A percentile compares a stretch with the other conserved stretches of the same genome.
These are phyloP conservation scores for Citrus mangshanensis DNA, from an alignment of 345 rosid species.

Conservation along the genomic window DNA sequence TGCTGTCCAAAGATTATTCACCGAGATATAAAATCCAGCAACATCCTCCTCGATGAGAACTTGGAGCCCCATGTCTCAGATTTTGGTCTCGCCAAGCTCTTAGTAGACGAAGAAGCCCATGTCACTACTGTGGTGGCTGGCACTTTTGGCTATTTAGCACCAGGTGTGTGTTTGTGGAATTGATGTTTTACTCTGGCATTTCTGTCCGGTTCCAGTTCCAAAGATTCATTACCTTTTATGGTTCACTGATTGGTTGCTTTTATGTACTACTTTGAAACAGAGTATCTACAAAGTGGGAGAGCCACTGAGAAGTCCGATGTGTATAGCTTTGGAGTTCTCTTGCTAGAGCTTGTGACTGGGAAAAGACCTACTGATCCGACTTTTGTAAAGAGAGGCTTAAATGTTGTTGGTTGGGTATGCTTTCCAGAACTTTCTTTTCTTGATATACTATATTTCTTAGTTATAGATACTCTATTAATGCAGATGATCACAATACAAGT, in stretches of 20 bases:
- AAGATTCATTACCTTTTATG: neutral
- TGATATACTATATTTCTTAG: neutral
- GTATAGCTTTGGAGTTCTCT: conserved; percentile 93
- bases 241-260: neutral
- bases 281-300: conserved; percentile 87
- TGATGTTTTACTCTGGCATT: neutral
- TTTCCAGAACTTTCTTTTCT: conserved; percentile 2
- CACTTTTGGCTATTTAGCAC: conserved; percentile 96
- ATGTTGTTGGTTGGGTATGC: conserved; percentile 93
- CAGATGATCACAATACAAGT: no score
- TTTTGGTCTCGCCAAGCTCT: conserved; percentile 95
- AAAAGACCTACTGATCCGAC: conserved; percentile 86
- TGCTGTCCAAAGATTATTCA: conserved; percentile 85
- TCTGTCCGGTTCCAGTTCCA: neutral
- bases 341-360: conserved; percentile 86
- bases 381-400: conserved; percentile 77
- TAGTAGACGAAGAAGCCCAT: conserved; percentile 87
- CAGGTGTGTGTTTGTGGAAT: conserved; percentile 45
- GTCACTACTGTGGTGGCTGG: conserved; percentile 97
- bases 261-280: conserved; percentile 32
- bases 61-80: conserved; percentile 88
- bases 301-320: conserved; percentile 96
- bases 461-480: neutral
- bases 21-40: conserved; percentile 93
- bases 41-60: conserved; percentile 85